Base-by-base conservation (phyloP, 495 filamentous ascomycete genomes). In the Trichoderma reesei region DNA sequence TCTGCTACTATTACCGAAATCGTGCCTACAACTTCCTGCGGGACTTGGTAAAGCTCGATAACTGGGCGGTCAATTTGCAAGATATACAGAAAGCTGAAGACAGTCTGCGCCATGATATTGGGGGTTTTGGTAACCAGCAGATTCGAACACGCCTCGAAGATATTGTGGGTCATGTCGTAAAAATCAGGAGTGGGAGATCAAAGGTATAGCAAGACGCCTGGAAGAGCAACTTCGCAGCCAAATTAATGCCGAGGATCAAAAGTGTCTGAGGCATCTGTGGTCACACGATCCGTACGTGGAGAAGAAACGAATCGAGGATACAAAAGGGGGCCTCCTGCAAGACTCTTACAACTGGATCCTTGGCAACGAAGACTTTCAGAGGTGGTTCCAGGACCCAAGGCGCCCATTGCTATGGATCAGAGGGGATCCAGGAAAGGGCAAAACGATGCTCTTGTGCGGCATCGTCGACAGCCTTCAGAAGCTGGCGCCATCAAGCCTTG, bases 371-470 rank as follows among this genome's bases (percentile, higher is more conserved):
- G 70, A 71, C 20, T 82, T 80, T 74, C 66, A 65, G 48, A 41
- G 65, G 72, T 48, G 72, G 73, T 62, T 39, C 64, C 5, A 36
- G 6, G 59, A 16, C 16, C 14, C n/a, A 33, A 34, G 16, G 4
- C 20, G 33, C 7, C 59, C 13, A 26, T 48, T 76, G 68, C 64
- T 77, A 65, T 71, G 69, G 60, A 78, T 80, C 66, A 70, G 78
- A 5, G 65, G 79, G 9, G 73, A 70, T 20, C 71, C 73, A 51
- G 76, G 77, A n/a, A 81, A 72, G 60, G 78, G 79, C 11, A 81
- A 81, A 68, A 80, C 77, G 16, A 82, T 82, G 79, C 73, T 81
- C 1, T 42, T 81, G 41, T 74, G 69, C 20, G 75, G 74, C 38
- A 71, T 79, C 51, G 73, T 79, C 56, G 66, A 76, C 41, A 61